phyloP scores from a whole-genome alignment of 768 basidiomycete species.

The Flagelloscypha sp. region DNA sequence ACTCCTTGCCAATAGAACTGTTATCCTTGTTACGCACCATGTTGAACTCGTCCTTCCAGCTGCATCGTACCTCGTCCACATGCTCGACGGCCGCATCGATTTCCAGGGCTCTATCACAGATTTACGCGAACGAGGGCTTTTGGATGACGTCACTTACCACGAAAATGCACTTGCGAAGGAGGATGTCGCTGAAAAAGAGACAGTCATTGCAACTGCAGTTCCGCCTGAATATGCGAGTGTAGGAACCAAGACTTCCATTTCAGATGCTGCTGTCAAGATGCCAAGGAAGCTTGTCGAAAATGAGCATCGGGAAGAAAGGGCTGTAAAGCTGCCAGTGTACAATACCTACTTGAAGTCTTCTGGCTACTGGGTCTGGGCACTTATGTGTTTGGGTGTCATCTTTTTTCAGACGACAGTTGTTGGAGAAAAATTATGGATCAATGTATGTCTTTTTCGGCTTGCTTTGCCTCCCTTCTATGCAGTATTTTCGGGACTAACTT shows the following conservation, averaged over 20 bases:
- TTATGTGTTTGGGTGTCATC: slow-evolving; percentile 19
- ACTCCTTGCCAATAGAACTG: slow-evolving; percentile 46
- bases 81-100: slow-evolving; percentile 56
- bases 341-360: slow-evolving; percentile 27
- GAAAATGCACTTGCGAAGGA: slow-evolving; percentile 24
- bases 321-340: slow-evolving; percentile 32
- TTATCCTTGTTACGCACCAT: slow-evolving; percentile 55
- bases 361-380: slow-evolving; percentile 30
- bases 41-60: slow-evolving; percentile 55
- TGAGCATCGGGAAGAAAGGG: slow-evolving; percentile 37
- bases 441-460: slow-evolving; percentile 21
- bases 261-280: slow-evolving; percentile 17
- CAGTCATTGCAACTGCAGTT: slow-evolving; percentile 7
- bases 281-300: slow-evolving; percentile 36
- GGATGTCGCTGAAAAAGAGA: slow-evolving; percentile 17
- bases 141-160: slow-evolving; percentile 37
- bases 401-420: slow-evolving; percentile 20
- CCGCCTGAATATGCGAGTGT: not conserved
- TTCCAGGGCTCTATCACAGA: slow-evolving; percentile 44
- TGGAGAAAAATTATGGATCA: slow-evolving; percentile 40
- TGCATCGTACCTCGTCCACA: slow-evolving; percentile 45
- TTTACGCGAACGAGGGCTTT: slow-evolving; percentile 37
- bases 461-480: too few species aligned
- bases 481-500: not conserved
- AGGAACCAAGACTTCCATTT: not conserved